Evolutionary conservation across 805 yeast species (phyloP), one percentile per base, ranked within the genome.

Genomic region (Barnettozyma salicaria): DNA sequence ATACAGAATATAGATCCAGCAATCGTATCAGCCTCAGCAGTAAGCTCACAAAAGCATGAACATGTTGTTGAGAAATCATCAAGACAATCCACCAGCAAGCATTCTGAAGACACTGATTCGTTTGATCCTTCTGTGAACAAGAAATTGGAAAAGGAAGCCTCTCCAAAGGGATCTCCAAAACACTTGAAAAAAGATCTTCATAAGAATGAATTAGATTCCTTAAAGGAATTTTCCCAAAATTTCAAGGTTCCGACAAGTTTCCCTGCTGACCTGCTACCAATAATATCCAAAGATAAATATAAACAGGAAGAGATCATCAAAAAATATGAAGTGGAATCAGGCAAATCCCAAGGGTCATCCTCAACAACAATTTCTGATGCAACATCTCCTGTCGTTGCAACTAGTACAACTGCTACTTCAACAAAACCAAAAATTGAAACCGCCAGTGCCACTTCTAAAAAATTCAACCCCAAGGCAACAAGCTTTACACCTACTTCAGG

Each of bases 181-280:
- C 26, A 13, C 21, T 23, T 27, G 8, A 38, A 33, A 19, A 38
- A 38, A 28, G 7, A 25, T 38, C 70, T 64, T 47, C 71, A 75
- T 2, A 76, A 76, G 54, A 73, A 75, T 44, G 87, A 80, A 55
- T 71, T 82, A 44, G 78, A 78, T 44, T 74, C 84, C 9, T 65
- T 86, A 39, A 77, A 75, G 44, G 85, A 83, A 52, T 88, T 89
- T 55, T 76, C 94, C 27, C 86, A 84, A 33, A 82, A 75, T 48
- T 84, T 86, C 60, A 85, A 85, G 59, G 74, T 88, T 21, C 82
- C 81, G 3, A 74, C 74, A 24, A 64, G 64, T 33, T 60, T 66
- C 44, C 56, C 56, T 9, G 37, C 43, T 18, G 88, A 81, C 49
- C 64, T 79, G 42, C 61, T 80, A 43, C 88, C 92, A 7, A 79